These are phyloP conservation scores for Talaromyces sp. DNA, from an alignment of 2,329 filamentous ascomycete genomes.

Conservation along the genomic window DNA sequence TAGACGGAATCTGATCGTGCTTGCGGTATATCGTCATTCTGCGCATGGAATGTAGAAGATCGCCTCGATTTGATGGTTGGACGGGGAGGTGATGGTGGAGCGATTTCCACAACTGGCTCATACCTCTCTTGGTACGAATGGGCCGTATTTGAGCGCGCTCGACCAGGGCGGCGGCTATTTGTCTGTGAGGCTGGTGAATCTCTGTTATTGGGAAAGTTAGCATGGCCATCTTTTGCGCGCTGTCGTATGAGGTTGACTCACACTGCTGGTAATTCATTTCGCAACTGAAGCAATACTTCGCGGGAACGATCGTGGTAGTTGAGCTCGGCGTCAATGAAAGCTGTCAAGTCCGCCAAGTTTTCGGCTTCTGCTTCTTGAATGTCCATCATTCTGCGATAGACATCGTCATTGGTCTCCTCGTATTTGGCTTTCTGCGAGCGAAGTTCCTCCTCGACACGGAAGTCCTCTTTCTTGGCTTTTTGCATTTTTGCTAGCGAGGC, in stretches of 20 bases:
- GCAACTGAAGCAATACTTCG: constrained; percentile 69
- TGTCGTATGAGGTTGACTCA: constrained; percentile 31
- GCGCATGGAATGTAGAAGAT: constrained; percentile 31
- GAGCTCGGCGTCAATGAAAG: constrained; percentile 82
- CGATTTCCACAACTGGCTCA: constrained; percentile 53
- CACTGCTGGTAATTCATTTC: constrained; percentile 63
- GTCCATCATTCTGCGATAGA: constrained; percentile 87
- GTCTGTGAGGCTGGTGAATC: constrained; percentile 24
- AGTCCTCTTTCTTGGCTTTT: constrained; percentile 90
- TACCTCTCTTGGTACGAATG: constrained; percentile 59
- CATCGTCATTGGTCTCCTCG: constrained; percentile 90
- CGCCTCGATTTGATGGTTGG: constrained; percentile 49
- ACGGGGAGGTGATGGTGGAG: constrained; percentile 44
- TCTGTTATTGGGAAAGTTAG: constrained; percentile 20
- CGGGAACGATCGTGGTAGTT: constrained; percentile 86
- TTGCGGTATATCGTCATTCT: constrained; percentile 36
- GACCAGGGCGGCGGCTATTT: constrained; percentile 40
- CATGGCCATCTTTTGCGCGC: not conserved
- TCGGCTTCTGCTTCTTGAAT: constrained; percentile 89
- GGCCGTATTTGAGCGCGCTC: constrained; percentile 60
- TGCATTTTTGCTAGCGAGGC: constrained; percentile 84
- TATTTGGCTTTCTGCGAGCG: constrained; percentile 90
- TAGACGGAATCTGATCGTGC: constrained; percentile 39
- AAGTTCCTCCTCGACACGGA: constrained; percentile 86
- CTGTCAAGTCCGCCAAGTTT: constrained; percentile 69